Base-by-base conservation (phyloP, 2,329 filamentous ascomycete species). In the Parastagonospora avenae region DNA sequence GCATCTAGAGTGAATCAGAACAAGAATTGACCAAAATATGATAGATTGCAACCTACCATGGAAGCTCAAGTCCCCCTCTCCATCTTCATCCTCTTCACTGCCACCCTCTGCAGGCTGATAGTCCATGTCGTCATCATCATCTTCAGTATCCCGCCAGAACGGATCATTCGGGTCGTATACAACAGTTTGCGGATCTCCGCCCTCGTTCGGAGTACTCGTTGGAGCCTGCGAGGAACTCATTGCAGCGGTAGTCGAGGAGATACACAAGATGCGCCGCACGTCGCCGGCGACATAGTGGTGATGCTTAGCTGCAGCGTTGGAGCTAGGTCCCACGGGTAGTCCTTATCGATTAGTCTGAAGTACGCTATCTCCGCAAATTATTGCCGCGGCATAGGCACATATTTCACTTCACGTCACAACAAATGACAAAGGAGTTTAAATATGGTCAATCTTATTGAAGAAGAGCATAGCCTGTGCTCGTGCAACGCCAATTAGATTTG, bases 51-150 rank as follows among this genome's bases (percentile, higher is more conserved):
- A 14, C 33, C 16, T 60, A 75, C 73, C 73, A 38, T 74, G 70
- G 41, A 71, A 75, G 30, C 67, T 67, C 2, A 63, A 50, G 15
- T 72, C 67, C 2, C 70, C 67, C 37, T 74, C 64, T 8, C 67
- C 73, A n/a, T 74, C 72, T 8, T 77, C 74, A 9, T 70, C 70
- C 12, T 72, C 64, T 19, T 76, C 72, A 43, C 63, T 72, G 11
- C 70, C 70, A 51, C 76, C 75, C 49, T 74, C 66, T 39, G 76
- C 72, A 27, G 76, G 72, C 61, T 80, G 72, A 68, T 77, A 80
- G 55, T 81, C 79, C 75, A 80, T 79, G 71, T 82, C 79, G 72
- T 79, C 76, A 59, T 73, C 73, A 48, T 72, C 71, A 36, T 65
- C 63, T 33, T 67, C 64, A 35, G 57, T 66, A 49, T 71, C 67